Evolutionary conservation across 2,329 filamentous ascomycete genomes (phyloP).

Genomic region (Cytospora schulzeri): DNA sequence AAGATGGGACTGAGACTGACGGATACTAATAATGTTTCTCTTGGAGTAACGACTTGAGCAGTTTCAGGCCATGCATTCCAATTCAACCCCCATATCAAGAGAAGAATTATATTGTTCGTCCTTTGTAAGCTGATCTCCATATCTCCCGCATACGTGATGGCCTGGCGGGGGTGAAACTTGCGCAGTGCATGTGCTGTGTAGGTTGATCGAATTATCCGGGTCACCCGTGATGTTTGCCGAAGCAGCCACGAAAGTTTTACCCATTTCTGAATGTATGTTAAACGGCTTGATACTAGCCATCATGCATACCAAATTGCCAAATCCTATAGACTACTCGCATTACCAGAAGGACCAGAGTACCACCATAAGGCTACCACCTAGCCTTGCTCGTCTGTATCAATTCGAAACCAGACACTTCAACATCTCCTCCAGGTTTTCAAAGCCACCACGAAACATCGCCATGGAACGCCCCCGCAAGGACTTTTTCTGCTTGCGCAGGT

Average conservation of each 20-base stretch:
- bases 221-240: constrained; percentile 37
- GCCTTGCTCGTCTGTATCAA: too few species aligned
- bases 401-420: too few species aligned
- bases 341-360: too few species aligned
- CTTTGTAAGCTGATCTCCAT: constrained; percentile 31
- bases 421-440: too few species aligned
- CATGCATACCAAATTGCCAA: too few species aligned
- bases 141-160: constrained; percentile 33
- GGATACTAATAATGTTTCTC: not conserved
- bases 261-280: too few species aligned
- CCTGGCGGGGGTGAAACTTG: constrained; percentile 35
- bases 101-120: constrained; percentile 32
- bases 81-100: constrained; percentile 32
- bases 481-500: too few species aligned
- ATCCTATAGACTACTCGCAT: too few species aligned
- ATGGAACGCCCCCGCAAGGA: too few species aligned
- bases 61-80: constrained; percentile 31
- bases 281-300: too few species aligned
- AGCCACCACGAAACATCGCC: too few species aligned
- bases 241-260: constrained; percentile 18
- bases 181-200: constrained; percentile 43
- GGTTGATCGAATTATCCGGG: not conserved
- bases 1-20: constrained; percentile 26
- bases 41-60: not conserved
- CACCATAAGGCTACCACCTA: too few species aligned